Evolutionary conservation across 805 yeast genomes (phyloP).

Genomic region (Schizosaccharomyces octosporus): DNA sequence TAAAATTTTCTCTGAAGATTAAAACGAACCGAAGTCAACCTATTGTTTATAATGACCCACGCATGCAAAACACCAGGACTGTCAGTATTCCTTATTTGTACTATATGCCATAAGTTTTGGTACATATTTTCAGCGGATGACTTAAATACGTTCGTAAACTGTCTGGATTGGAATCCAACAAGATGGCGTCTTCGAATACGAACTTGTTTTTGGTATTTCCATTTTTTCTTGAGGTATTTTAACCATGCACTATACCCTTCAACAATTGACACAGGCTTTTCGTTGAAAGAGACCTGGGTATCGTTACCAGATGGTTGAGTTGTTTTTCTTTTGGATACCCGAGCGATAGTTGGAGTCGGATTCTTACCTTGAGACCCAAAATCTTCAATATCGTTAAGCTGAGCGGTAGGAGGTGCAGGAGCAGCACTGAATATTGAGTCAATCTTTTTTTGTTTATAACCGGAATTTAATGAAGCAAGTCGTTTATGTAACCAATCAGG

Average conservation of each 20-base stretch:
- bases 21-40: constrained; percentile 47
- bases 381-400: constrained; percentile 11
- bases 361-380: constrained; percentile 4
- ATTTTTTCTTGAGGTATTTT: constrained; percentile 57
- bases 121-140: constrained; percentile 49
- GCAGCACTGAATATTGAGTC: constrained; percentile 28
- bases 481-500: constrained; percentile 74
- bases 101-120: constrained; percentile 64
- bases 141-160: constrained; percentile 45
- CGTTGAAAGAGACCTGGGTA: constrained; percentile 23
- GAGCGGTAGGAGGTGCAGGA: constrained; percentile 9
- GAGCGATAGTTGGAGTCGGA: not conserved
- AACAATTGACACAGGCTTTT: constrained; percentile 12
- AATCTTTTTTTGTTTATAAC: constrained; percentile 45
- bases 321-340: constrained; percentile 9
- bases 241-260: constrained; percentile 25
- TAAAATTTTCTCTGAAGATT: constrained; percentile 53
- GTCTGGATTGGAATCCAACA: constrained; percentile 39
- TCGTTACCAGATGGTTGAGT: constrained; percentile 5
- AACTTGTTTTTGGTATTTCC: constrained; percentile 57
- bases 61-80: constrained; percentile 60
- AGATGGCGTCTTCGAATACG: constrained; percentile 46
- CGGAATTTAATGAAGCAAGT: constrained; percentile 33
- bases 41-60: constrained; percentile 38
- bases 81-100: constrained; percentile 38